A percentile compares a stretch with the other conserved stretches of the same genome.
phyloP scores from a whole-genome alignment of 805 yeast species.

The Saccharomycopsis oosterbeekiorum region DNA sequence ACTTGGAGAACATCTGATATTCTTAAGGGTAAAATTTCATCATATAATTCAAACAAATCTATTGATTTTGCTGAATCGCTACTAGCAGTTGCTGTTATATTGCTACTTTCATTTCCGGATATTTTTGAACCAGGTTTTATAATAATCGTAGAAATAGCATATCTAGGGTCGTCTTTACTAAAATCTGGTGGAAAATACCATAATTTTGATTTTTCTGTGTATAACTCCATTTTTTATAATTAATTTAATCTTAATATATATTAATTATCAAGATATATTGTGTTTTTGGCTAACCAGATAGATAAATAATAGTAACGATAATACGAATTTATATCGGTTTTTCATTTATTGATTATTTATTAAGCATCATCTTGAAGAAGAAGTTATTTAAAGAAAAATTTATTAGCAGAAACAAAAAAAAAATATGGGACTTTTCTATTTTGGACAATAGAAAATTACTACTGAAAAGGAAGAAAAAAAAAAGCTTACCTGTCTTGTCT shows the following conservation, averaged over 20 bases:
- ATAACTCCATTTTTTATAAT: conserved; percentile 17
- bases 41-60: not conserved
- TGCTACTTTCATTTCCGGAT: not conserved
- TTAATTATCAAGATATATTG: not conserved
- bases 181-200: conserved; percentile 25
- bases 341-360: too few relatives aligned
- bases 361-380: too few relatives aligned
- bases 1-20: not conserved
- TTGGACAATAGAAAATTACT: not conserved
- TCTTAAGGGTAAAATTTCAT: not conserved
- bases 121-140: not conserved
- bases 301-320: too few relatives aligned
- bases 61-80: not conserved
- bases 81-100: not conserved
- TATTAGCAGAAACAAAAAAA: not conserved
- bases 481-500: not conserved
- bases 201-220: conserved; percentile 16
- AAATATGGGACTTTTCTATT: not conserved
- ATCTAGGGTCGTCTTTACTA: conserved; percentile 23
- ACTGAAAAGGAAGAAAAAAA: not conserved
- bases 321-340: too few relatives aligned
- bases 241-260: not conserved
- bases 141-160: conserved; percentile 20
- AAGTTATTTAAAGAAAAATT: not conserved
- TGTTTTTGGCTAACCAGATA: too few relatives aligned